A percentile compares a stretch with the other conserved stretches of the same genome.
Conservation (phyloP, 164 flowering plant genomes). For the Saururus chinensis region DNA sequence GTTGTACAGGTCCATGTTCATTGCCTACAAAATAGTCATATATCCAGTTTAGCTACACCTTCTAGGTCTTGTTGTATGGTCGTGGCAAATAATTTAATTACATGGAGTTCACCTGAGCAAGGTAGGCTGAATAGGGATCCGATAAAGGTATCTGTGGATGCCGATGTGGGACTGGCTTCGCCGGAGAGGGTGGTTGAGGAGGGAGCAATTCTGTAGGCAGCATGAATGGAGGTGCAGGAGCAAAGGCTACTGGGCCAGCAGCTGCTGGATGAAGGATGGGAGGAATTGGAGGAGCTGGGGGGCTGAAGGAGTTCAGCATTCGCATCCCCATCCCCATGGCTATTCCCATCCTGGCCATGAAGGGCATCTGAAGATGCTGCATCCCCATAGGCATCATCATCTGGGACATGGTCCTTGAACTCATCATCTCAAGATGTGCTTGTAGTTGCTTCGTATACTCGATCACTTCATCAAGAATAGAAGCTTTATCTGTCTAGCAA, state of each 20-base stretch:
- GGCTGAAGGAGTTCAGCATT: conserved; percentile 21
- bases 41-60: too few relatives aligned
- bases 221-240: conserved; percentile 19
- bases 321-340: conserved; percentile 23
- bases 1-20: conserved; percentile 46
- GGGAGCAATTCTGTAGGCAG: conserved; percentile 20
- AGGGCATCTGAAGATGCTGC: conserved; percentile 38
- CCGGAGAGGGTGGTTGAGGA: conserved; percentile 4
- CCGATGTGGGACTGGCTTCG: conserved; percentile 9
- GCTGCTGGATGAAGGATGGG: conserved; percentile 13
- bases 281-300: conserved; percentile 15
- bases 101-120: conserved; percentile 24
- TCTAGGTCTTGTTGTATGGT: too few relatives aligned
- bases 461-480: conserved; percentile 64
- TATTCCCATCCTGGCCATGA: conserved; percentile 39
- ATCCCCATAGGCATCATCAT: conserved; percentile 49
- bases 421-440: conserved; percentile 59
- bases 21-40: conserved; percentile 22
- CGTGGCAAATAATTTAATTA: too few relatives aligned
- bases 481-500: conserved; percentile 44
- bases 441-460: conserved; percentile 58
- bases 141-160: conserved; percentile 13
- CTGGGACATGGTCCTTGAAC: conserved; percentile 29
- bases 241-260: conserved; percentile 15
- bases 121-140: conserved; percentile 29